These are phyloP conservation scores for Penicillium verhagenii DNA, from an alignment of 495 filamentous ascomycete genomes.

Conservation along the genomic window DNA sequence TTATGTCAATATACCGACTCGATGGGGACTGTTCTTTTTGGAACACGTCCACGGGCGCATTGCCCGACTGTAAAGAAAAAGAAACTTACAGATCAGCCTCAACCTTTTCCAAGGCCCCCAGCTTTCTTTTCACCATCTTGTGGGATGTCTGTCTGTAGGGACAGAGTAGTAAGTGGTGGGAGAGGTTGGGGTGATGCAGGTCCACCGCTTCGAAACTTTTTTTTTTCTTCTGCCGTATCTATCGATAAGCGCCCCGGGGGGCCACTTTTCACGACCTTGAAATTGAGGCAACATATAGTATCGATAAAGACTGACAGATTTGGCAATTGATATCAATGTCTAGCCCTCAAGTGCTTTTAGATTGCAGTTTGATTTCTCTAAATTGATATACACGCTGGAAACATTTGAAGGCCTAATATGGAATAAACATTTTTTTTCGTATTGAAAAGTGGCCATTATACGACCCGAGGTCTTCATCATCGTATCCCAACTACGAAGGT, in stretches of 20 bases:
- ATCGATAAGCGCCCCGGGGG: constrained; percentile 43
- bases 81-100: constrained; percentile 75
- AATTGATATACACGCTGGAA: not conserved
- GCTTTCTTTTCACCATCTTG: constrained; percentile 77
- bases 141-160: constrained; percentile 4
- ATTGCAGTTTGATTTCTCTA: not conserved
- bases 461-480: constrained; percentile 44
- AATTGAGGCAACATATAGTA: not conserved
- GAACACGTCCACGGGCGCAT: constrained; percentile 20
- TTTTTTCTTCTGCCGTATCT: constrained; percentile 39
- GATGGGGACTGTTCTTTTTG: constrained; percentile 3
- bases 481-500: constrained; percentile 46
- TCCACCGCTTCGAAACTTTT: constrained; percentile 38
- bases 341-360: not conserved
- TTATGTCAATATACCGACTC: constrained; percentile 19
- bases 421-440: constrained; percentile 35
- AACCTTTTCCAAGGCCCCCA: constrained; percentile 90
- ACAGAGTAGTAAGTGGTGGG: constrained; percentile 10
- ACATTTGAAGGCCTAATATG: not conserved
- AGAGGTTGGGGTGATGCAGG: constrained; percentile 20
- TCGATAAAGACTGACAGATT: not conserved
- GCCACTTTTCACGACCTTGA: not conserved
- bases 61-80: constrained; percentile 12
- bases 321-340: not conserved
- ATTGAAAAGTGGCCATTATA: constrained; percentile 33